Evolutionary conservation across 352 stramenopile species (phyloP), one percentile per base, ranked within the genome.

Genomic region (Aphanomyces invadans): DNA sequence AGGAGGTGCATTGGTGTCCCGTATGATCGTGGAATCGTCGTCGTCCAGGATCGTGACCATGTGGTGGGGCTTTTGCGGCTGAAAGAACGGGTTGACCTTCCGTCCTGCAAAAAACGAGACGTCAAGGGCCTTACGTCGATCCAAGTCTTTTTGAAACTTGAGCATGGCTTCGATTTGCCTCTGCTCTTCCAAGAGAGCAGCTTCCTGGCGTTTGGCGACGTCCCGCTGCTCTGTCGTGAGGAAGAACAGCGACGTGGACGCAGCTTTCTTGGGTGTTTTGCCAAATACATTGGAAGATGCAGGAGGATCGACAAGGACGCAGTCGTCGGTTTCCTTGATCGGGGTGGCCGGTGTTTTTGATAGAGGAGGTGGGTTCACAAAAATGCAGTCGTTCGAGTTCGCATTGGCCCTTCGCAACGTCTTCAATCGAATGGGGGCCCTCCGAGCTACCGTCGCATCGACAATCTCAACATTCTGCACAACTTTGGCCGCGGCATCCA

Each of bases 61-160:
- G 15, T n/a, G n/a, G n/a, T n/a, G n/a, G 19, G 60, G 25, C 4
- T 57, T 3, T 7, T 12, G 15, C 4, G 32, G 55, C 44, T 67
- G 60, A 44, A 67, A 67, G 42, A 67, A 67, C 21, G 60, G 60
- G 32, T 67, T 67, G 21, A 67, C 60, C 28, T 48, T 39, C 26
- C 36, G 48, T n/a, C 42, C 23, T 21, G 60, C 60, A 42, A 55
- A 67, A 17, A 67, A 67, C 2, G 60, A 21, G 23, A 67, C 48
- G 36, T 67, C 60, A 11, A 67, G 29, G 5, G 60, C 60, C 26
- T 67, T 67, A 21, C 60, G 45, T 11, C 48, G 48, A 15, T 67
- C 60, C 12, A 67, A 4, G 25, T 67, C 60, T n/a, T 32, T 31
- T n/a, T 67, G 60, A 21, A 67, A 67, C 28, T 67, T 67, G 19